Percentiles rank a stretch among this genome's conserved stretches.
phyloP scores from a whole-genome alignment of 306 rosid species.

The Pyrus bretschneideri region DNA sequence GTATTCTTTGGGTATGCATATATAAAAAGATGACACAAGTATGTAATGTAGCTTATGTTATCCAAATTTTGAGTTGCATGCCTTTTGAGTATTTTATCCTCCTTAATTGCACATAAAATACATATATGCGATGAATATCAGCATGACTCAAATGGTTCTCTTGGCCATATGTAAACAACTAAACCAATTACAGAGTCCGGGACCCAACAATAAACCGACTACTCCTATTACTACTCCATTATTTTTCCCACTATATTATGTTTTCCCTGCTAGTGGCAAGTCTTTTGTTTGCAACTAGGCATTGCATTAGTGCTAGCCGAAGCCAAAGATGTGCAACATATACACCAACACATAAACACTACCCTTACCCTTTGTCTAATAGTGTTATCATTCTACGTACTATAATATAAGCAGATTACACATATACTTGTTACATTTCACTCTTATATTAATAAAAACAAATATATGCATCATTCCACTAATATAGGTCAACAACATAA shows the following conservation, averaged over 20 bases:
- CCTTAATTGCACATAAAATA: not conserved
- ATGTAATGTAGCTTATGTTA: not conserved
- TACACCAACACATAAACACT: not conserved
- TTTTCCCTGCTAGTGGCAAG: conserved; percentile 6
- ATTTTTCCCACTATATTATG: conserved; percentile 4
- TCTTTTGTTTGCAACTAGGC: conserved; percentile 12
- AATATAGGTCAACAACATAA: too few relatives aligned
- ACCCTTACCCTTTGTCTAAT: not conserved
- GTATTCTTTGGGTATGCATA: not conserved
- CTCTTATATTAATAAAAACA: too few relatives aligned
- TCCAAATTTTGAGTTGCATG: not conserved
- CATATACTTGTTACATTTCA: too few relatives aligned
- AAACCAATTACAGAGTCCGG: not conserved
- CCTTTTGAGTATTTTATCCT: not conserved
- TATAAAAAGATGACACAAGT: not conserved
- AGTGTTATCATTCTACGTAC: too few relatives aligned
- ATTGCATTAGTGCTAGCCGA: not conserved
- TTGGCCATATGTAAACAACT: not conserved
- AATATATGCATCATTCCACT: too few relatives aligned
- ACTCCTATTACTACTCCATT: not conserved
- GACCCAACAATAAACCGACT: conserved; percentile 1
- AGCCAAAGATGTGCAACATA: not conserved
- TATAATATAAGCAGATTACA: too few relatives aligned
- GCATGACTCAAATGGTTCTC: not conserved
- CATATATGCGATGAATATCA: not conserved